Evolutionary conservation across 805 yeast species (phyloP), one percentile per base, ranked within the genome.

Genomic region (Groenewaldozyma tartarivorans): DNA sequence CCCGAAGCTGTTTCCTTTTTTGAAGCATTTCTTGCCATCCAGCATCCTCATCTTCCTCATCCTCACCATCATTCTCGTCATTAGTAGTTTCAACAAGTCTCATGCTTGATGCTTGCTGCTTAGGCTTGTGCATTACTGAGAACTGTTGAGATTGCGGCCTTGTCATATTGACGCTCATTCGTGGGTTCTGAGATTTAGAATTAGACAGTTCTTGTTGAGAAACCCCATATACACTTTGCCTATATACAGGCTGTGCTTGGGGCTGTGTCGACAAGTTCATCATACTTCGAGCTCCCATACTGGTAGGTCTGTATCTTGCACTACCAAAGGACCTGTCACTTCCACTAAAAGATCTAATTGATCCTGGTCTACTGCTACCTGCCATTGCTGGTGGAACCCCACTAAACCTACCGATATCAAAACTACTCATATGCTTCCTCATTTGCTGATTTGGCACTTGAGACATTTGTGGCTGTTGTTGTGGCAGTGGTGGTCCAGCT

Each of bases 21-120:
- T 45, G 41, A 27, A 49, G 36, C 53, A 49, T 49, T 33, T 48
- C 50, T 37, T 48, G 38, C 55, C 55, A 51, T 20, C 46, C 49
- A 16, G 38, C 43, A 17, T 51, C 55, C 32, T 51, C 55, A 7
- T 49, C 55, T 7, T 49, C 53, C 16, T 49, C 53, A 16, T 49
- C 53, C 9, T 49, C 54, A 7, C 48, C 55, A 16, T 44, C 44
- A 16, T 44, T 45, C 15, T 32, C 34, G 26, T 26, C 29, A 18
- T 17, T 20, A 17, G 5, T 18, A 15, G 20, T 13, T 7, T 17
- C 27, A n/a, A 38, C 41, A 9, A 38, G 17, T 6, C 41, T n/a
- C 39, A 31, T 20, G 22, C 18, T 36, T 7, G 44, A 30, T 16
- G 20, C 15, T 11, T 17, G 39, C 21, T 29, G 15, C 38, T 32